Evolutionary conservation across 2,329 filamentous ascomycete genomes (phyloP), one percentile per base, ranked within the genome.

Genomic region (Kalmusia sp.): DNA sequence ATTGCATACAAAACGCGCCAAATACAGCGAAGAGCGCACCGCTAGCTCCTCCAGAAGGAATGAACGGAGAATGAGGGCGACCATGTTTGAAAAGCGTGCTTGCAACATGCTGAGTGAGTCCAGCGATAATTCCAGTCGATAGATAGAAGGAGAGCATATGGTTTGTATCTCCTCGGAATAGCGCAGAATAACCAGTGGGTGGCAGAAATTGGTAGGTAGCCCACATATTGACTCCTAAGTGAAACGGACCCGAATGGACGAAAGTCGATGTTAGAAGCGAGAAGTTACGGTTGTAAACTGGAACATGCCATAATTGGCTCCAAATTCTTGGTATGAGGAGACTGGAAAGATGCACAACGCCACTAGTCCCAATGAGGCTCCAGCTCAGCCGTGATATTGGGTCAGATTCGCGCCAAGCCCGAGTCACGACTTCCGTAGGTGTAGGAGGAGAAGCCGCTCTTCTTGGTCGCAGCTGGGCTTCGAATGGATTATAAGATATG

Each of bases 1-100:
- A 72, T 40, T 72, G 61, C 58, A 66, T 64, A 37, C 69, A 72
- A 38, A 70, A 73, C 2, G 60, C 58, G 8, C 66, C 63, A 3
- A 71, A 50, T 4, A 71, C 50, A 12, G 62, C 67, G 41, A 72
- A 71, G 6, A 73, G 47, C 8, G 71, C 71, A 17, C 71, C 71
- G 49, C 69, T 72, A 5, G 70, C 69, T 24, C 71, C 71, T n/a
- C 69, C 69, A 25, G 61, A 62, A 30, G 60, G 58, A 30, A 70
- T 65, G 41, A 68, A 63, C 3, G 58, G 2, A 58, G 65, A 22
- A 63, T 55, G 15, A 2, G 43, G 8, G 11, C 43, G 50, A 15
- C 7, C 61, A 48, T 33, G 58, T 58, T 27, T 61, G 58, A 73
- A 69, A 25, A 66, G 55, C 3, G 64, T 17, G 11, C 34, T 66